phyloP scores from a whole-genome alignment of 805 yeast genomes.

The Candida nitratophila region DNA sequence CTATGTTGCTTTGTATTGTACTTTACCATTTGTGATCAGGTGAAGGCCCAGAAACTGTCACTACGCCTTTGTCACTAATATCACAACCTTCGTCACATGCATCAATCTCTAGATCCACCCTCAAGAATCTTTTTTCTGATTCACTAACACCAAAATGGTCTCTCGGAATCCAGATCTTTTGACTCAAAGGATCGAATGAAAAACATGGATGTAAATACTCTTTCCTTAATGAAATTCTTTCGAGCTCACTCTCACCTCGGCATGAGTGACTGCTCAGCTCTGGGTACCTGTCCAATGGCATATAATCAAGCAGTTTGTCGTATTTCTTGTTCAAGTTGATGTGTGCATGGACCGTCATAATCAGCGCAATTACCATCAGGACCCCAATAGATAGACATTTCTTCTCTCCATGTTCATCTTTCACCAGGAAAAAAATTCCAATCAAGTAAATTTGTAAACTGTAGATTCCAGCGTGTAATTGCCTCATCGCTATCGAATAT shows the following conservation, averaged over 20 bases:
- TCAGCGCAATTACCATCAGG: conserved; percentile 43
- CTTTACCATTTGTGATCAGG: too few species aligned
- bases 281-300: conserved; percentile 24
- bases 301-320: conserved; percentile 25
- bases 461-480: conserved; percentile 74
- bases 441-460: conserved; percentile 72
- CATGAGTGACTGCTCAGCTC: too few species aligned
- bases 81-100: conserved; percentile 14
- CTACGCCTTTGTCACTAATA: conserved; percentile 6
- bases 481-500: conserved; percentile 70
- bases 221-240: conserved; percentile 5
- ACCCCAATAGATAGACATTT: conserved; percentile 38
- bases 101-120: conserved; percentile 15
- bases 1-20: conserved; percentile 1
- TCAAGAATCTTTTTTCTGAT: conserved; percentile 12
- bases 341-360: conserved; percentile 54
- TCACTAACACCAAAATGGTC: conserved; percentile 27
- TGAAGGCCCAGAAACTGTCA: conserved; percentile 9
- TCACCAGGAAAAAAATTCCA: conserved; percentile 65
- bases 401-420: conserved; percentile 40
- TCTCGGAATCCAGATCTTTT: conserved; percentile 20
- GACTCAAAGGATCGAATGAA: conserved; percentile 13
- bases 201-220: conserved; percentile 17
- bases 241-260: neutral
- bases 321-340: conserved; percentile 39